Base-by-base conservation (phyloP, 352 stramenopile species). In the Phytophthora agathidicida region DNA sequence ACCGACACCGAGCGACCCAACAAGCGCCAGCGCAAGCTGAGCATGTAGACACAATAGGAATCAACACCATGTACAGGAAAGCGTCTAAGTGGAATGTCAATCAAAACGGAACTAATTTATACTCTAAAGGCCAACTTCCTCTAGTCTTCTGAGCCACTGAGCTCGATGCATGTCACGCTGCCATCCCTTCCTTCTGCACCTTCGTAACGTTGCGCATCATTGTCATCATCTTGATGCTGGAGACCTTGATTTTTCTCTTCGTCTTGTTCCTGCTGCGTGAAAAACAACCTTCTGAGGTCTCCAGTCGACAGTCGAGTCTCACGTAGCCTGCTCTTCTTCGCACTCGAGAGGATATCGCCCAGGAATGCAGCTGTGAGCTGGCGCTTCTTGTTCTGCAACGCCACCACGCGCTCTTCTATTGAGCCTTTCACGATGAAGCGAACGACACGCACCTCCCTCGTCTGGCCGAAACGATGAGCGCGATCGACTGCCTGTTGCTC, bases 381-480 rank as follows among this genome's bases (percentile, higher is more conserved):
- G 7, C 73, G 66, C 65, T 98, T 98, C 55, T 92, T 94, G 52
- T 83, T 76, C 59, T 98, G 90, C 13, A 96, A 64, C 44, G 83
- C 81, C 23, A 96, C 72, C 27, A 98, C 91, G 24, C 92, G 88
- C 42, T 96, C 85, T 50, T 98, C 92, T 49, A 97, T 93, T 11
- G 88, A 96, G 19, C 91, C 67, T 62, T 92, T 86, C 59, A 95
- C 86, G 37, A 96, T 72, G 39, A 96, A 94, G 13, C 87, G 80
- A 53, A 93, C 83, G 20, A 96, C 82, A 3, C 73, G 80, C 30
- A 96, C 88, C 9, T 74, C 58, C 7, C 68, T 72, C n/a, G 60
- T 79, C 43, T 96, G 88, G 14, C 89, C 87, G 31, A 96, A 94
- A 16, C 94, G 86, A 50, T 97, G 90, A 7, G 91, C 88, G 30